Base-by-base conservation (phyloP, 768 basidiomycete genomes). In the Lanmaoa pseudosensibilis region DNA sequence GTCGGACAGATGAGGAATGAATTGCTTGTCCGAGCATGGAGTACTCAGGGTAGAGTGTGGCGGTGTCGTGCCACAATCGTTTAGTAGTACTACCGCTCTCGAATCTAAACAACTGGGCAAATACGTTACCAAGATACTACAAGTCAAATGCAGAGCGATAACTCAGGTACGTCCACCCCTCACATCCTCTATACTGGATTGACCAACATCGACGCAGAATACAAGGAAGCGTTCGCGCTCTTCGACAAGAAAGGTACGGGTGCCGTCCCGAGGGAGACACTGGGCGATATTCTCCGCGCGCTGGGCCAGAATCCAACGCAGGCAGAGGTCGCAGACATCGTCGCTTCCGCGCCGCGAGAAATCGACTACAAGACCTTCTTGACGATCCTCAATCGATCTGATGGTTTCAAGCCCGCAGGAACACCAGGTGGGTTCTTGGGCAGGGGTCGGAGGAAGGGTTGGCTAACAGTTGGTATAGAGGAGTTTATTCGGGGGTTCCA, bases 401-500 rank as follows among this genome's bases (percentile, higher is more conserved):
- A 97, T 65, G 96, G 96, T 1, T 98, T 94, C 80, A 96, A 96
- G 73, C 95, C 96, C 21, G 94, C 95, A 12, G 95, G 95, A 4
- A 96, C 94, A 43, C 90, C 93, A 57, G 94, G 94, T 93, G 54
- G 64, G 83, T 39, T 21, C 27, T 11, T 30, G 3, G n/a, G 33
- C 2, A 4, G 19, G 21, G 30, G 56, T 55, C 51, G 48, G 23
- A 19, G 25, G 41, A 9, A 39, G 16, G 12, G 21, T 12, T 53
- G 46, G 18, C 36, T 50, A 54, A 64, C 21, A 16, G 27, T 41
- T 15, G 18, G 10, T n/a, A 19, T 70, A 96, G 96, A 98, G 81
- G 97, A 99, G 69, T 99, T 99, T 77, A 93, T 98, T 67, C 93
- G 97, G 47, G 97, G 95, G 10, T 99, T 99, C 83, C 95, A 98